Evolutionary conservation across 805 yeast genomes (phyloP).

Genomic region (Yarrowia hollandica): DNA sequence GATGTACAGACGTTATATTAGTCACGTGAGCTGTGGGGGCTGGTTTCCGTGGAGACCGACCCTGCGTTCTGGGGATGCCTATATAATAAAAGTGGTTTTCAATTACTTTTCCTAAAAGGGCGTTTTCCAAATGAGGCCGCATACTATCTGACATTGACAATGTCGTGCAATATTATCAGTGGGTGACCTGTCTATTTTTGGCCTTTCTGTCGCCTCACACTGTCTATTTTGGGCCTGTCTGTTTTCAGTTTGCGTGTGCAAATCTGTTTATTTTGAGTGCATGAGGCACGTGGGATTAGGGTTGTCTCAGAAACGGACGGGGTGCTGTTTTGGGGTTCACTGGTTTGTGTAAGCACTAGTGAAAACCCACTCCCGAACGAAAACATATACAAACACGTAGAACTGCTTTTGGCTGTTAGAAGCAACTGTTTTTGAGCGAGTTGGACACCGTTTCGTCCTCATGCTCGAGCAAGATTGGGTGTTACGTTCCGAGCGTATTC

Average conservation of each 20-base stretch:
- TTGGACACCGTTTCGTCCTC: too few relatives aligned
- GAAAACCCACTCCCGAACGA: too few relatives aligned
- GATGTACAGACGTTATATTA: background rate
- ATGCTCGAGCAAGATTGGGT: slow-evolving; percentile 7
- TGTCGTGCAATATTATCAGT: too few relatives aligned
- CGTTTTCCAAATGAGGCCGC: background rate
- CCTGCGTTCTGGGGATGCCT: background rate
- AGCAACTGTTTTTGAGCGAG: too few relatives aligned
- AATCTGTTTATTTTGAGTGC: slow-evolving; percentile 8
- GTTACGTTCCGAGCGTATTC: background rate
- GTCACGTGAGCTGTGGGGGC: slow-evolving; percentile 14
- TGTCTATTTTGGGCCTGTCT: background rate
- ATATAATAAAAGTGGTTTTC: too few relatives aligned
- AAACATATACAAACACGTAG: too few relatives aligned
- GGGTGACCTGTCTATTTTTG: background rate
- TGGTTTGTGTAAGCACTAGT: background rate
- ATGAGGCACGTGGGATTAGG: slow-evolving; percentile 13
- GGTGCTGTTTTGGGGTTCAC: background rate
- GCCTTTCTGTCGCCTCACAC: background rate
- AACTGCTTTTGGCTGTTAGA: too few relatives aligned
- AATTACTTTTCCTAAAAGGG: background rate
- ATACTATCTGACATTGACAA: background rate
- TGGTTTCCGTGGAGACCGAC: too few relatives aligned
- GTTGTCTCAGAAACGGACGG: too few relatives aligned
- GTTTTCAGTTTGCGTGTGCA: background rate